Evolutionary conservation across 371 early-diverging fungal species (phyloP).

Genomic region (Mucor plumbeus): DNA sequence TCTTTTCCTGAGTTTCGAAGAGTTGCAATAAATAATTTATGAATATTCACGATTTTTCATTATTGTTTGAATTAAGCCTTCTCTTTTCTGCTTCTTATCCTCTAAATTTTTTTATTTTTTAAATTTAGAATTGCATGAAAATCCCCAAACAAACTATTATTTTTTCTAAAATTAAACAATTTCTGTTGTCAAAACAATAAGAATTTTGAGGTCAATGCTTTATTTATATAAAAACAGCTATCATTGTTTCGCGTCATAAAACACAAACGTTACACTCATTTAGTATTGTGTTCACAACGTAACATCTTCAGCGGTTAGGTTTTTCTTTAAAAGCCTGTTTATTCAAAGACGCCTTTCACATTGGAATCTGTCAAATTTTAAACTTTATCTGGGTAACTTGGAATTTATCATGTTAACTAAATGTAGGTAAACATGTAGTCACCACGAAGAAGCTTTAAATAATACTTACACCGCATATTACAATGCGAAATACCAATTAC

Average conservation of each 20-base stretch:
- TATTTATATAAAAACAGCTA: background rate
- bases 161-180: background rate
- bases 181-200: background rate
- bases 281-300: background rate
- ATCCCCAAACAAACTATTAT: background rate
- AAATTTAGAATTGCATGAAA: background rate
- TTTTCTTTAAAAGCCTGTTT: background rate
- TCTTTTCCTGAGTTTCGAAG: slow-evolving; percentile 7
- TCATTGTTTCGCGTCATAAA: background rate
- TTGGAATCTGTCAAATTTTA: background rate
- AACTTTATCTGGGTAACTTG: background rate
- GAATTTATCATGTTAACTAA: background rate
- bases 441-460: too few relatives aligned
- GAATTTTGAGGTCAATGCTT: slow-evolving; percentile 9
- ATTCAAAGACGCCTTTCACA: background rate
- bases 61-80: background rate
- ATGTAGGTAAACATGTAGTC: background rate
- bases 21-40: background rate
- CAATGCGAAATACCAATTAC: too few relatives aligned
- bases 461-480: too few relatives aligned
- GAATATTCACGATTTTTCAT: background rate
- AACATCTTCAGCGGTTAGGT: background rate
- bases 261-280: slow-evolving; percentile 6
- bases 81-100: background rate
- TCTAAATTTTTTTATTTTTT: background rate